Evolutionary conservation across 1,139 yeast species (phyloP).

Genomic region (Nakaseomyces nivariensis): DNA sequence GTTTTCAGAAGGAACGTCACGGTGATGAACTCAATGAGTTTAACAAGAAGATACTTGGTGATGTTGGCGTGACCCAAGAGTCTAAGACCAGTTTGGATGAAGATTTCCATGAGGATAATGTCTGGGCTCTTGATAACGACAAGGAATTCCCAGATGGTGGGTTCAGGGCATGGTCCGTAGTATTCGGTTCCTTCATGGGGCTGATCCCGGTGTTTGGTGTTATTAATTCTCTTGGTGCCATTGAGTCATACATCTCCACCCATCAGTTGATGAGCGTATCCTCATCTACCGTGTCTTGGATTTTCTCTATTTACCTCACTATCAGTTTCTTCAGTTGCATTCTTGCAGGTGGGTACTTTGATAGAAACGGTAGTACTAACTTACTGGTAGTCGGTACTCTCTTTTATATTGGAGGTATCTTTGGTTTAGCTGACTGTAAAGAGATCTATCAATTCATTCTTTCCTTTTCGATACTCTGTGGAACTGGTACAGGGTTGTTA

Average conservation of each 20-base stretch:
- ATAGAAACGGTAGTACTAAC: slow-evolving; percentile 38
- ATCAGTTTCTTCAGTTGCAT: slow-evolving; percentile 50
- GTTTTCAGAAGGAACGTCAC: neutral
- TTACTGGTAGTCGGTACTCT: slow-evolving; percentile 39
- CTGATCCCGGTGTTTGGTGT: slow-evolving; percentile 55
- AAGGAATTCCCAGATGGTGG: slow-evolving; percentile 28
- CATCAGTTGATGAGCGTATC: slow-evolving; percentile 44
- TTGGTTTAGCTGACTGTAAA: slow-evolving; percentile 43
- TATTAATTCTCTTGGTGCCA: slow-evolving; percentile 59
- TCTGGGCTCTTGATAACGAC: slow-evolving; percentile 10
- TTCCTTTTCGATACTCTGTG: slow-evolving; percentile 42
- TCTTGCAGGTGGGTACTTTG: slow-evolving; percentile 47
- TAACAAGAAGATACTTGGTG: neutral
- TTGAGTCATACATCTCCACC: slow-evolving; percentile 51
- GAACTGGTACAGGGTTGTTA: slow-evolving; percentile 47
- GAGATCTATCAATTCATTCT: slow-evolving; percentile 46
- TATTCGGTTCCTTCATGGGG: slow-evolving; percentile 58
- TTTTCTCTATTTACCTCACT: slow-evolving; percentile 54
- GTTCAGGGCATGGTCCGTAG: slow-evolving; percentile 38
- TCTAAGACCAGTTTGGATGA: neutral
- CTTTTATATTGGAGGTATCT: slow-evolving; percentile 38
- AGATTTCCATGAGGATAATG: slow-evolving; percentile 3
- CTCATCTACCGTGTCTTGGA: slow-evolving; percentile 55
- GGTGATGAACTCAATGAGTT: neutral
- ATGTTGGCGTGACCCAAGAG: neutral